Percentiles rank a stretch among this genome's conserved stretches.
These are phyloP conservation scores for Penicillium fimorum DNA, from an alignment of 495 filamentous ascomycete species.

Conservation along the genomic window DNA sequence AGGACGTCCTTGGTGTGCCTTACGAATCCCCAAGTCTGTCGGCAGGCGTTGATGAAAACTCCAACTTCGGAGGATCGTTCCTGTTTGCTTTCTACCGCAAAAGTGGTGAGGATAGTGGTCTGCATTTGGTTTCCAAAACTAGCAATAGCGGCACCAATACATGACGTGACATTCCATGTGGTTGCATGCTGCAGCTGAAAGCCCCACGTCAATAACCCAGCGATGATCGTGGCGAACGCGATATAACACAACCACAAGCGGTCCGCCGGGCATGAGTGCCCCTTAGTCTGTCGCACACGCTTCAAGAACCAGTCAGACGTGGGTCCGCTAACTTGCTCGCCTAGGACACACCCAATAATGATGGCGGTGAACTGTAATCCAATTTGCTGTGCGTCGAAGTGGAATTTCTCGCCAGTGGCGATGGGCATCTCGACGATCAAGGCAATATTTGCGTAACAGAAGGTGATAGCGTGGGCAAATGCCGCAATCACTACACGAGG, in stretches of 20 bases:
- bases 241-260: constrained; percentile 39
- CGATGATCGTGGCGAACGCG: constrained; percentile 25
- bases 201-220: constrained; percentile 32
- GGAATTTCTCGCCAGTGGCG: too few relatives aligned
- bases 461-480: too few relatives aligned
- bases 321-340: constrained; percentile 36
- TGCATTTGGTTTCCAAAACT: constrained; percentile 38
- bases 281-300: constrained; percentile 9
- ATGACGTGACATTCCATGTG: constrained; percentile 35
- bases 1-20: too few relatives aligned
- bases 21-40: too few relatives aligned
- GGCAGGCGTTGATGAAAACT: too few relatives aligned
- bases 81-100: too few relatives aligned
- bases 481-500: too few relatives aligned
- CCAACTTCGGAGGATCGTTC: too few relatives aligned
- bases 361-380: neutral
- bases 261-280: constrained; percentile 24
- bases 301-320: constrained; percentile 32
- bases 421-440: too few relatives aligned
- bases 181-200: constrained; percentile 30
- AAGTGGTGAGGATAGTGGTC: constrained; percentile 33
- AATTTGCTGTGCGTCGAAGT: too few relatives aligned
- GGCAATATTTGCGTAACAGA: too few relatives aligned
- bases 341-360: constrained; percentile 14
- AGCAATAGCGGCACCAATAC: constrained; percentile 34